These are phyloP conservation scores for Zymoseptoria tritici DNA, from an alignment of 2,329 filamentous ascomycete species.

Conservation along the genomic window DNA sequence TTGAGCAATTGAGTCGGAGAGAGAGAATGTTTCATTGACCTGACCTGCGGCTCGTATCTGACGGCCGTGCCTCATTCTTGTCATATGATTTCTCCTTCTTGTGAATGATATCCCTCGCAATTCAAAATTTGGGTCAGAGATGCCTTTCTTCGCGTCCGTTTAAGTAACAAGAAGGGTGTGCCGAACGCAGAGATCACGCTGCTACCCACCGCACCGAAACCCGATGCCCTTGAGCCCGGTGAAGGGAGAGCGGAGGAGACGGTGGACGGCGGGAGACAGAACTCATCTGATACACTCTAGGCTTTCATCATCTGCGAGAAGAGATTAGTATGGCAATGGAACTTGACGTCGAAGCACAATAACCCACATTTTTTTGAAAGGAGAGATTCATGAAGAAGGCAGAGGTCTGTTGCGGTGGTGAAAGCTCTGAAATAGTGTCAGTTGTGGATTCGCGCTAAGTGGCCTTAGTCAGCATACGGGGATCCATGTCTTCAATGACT, in stretches of 20 bases:
- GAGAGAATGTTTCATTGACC: not conserved
- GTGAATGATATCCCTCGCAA: constrained; percentile 4
- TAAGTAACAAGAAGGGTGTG: constrained; percentile 96
- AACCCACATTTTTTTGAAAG: constrained; percentile 91
- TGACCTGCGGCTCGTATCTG: not conserved
- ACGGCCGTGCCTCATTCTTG: not conserved
- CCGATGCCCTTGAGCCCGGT: constrained; percentile 82
- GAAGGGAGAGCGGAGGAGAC: constrained; percentile 63
- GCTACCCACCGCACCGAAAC: constrained; percentile 49
- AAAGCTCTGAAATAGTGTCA: constrained; percentile 3
- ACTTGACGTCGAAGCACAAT: not conserved
- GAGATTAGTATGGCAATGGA: constrained; percentile 18
- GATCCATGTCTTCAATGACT: not conserved
- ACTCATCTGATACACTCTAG: constrained; percentile 89
- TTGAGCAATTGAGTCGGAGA: not conserved
- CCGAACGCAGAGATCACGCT: constrained; percentile 98
- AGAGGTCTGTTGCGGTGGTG: constrained; percentile 16
- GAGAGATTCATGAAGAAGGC: constrained; percentile 74
- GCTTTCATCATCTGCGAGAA: constrained; percentile 92
- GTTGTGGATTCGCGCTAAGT: not conserved
- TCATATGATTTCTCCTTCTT: not conserved
- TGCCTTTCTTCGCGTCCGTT: constrained; percentile 92
- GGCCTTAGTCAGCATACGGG: not conserved
- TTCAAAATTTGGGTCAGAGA: constrained; percentile 64
- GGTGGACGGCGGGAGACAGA: constrained; percentile 43